phyloP scores from a whole-genome alignment of 129 eudicot genomes.

The Chrysanthemum makinoi region DNA sequence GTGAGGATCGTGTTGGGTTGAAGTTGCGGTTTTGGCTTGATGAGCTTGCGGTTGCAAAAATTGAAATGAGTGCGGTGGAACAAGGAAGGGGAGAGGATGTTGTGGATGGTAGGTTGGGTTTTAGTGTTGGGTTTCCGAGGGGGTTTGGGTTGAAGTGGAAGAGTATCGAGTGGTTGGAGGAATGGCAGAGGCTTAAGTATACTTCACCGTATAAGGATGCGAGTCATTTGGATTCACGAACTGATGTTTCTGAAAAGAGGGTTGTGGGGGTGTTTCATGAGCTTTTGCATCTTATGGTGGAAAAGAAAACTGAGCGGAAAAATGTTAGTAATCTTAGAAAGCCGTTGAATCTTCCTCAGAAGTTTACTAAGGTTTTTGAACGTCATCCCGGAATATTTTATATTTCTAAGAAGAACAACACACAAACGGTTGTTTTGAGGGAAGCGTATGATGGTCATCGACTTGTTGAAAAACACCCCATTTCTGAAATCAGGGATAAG shows the following conservation, averaged over 20 bases:
- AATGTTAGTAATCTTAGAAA: constrained; percentile 81
- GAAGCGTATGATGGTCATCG: constrained; percentile 66
- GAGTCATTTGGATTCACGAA: constrained; percentile 79
- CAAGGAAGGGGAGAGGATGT: constrained; percentile 29
- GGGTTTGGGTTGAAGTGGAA: constrained; percentile 88
- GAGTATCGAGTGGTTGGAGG: constrained; percentile 72
- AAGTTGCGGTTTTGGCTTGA: constrained; percentile 56
- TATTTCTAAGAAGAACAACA: constrained; percentile 69
- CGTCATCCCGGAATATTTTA: constrained; percentile 96
- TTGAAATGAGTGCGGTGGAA: constrained; percentile 38
- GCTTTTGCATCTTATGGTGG: constrained; percentile 72
- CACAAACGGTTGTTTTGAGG: constrained; percentile 76
- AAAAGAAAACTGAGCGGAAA: constrained; percentile 61
- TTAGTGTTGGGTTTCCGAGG: constrained; percentile 73
- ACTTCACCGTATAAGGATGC: constrained; percentile 78
- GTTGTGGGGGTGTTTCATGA: constrained; percentile 86
- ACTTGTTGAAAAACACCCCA: constrained; percentile 63
- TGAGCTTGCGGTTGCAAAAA: constrained; percentile 56
- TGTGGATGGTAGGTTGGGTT: constrained; percentile 36
- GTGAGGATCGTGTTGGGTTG: constrained; percentile 69
- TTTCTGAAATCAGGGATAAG: constrained; percentile 60
- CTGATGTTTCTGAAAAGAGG: constrained; percentile 89
- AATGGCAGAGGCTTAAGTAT: constrained; percentile 91
- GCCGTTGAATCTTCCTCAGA: constrained; percentile 74
- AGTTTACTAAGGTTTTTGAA: constrained; percentile 92